Evolutionary conservation across 139 green algal species (phyloP).

Genomic region (Monoraphidium neglectum): DNA sequence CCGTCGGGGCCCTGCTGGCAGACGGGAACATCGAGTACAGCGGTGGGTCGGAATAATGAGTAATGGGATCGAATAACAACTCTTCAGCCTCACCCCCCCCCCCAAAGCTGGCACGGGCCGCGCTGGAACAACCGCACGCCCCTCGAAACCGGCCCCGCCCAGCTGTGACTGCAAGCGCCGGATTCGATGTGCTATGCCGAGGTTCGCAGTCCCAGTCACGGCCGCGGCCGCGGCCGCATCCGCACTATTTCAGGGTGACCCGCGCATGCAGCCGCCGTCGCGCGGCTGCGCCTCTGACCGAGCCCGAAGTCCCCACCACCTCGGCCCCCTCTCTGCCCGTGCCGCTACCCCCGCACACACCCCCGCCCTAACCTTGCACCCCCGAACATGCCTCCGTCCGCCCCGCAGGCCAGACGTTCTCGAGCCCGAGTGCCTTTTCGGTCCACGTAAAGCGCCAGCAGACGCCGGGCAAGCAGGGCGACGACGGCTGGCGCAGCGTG

Average conservation of each 20-base stretch:
- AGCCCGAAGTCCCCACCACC: not conserved
- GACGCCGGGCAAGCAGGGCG: constrained; percentile 64
- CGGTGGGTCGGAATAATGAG: constrained; percentile 27
- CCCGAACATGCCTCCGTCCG: not conserved
- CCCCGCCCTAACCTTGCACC: not conserved
- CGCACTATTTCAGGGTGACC: not conserved
- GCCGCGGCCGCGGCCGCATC: too few species aligned
- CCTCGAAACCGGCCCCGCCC: too few species aligned
- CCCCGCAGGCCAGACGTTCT: constrained; percentile 42
- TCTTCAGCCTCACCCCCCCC: too few species aligned
- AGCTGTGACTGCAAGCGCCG: too few species aligned
- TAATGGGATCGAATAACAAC: too few species aligned
- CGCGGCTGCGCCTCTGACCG: not conserved
- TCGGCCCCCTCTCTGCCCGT: not conserved
- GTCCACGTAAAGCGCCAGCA: constrained; percentile 64
- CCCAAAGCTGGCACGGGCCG: too few species aligned
- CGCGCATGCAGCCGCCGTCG: not conserved
- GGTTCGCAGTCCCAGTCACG: too few species aligned
- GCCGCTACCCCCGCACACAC: not conserved
- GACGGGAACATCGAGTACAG: constrained; percentile 56
- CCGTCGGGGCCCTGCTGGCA: constrained; percentile 39
- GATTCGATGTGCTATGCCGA: too few species aligned
- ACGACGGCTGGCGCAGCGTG: constrained; percentile 77
- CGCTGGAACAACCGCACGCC: too few species aligned
- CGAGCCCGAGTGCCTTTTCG: constrained; percentile 59